A percentile compares a stretch with the other conserved stretches of the same genome.
These are phyloP conservation scores for Musa balbisiana DNA, from an alignment of 202 grass and related monocot species.

Conservation along the genomic window DNA sequence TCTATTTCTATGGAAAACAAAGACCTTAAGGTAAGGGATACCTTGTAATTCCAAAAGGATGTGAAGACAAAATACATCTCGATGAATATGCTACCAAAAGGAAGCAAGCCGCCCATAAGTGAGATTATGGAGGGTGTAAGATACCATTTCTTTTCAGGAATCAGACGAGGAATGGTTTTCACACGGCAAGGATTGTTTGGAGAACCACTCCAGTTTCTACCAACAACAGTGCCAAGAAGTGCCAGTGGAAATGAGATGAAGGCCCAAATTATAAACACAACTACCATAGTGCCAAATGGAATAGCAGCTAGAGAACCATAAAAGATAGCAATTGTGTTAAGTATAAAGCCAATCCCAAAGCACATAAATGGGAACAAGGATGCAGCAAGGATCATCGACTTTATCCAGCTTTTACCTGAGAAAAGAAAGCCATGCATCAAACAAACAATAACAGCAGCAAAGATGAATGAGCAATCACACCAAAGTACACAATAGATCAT, in stretches of 20 bases:
- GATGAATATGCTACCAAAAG: conserved; percentile 16
- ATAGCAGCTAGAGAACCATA: conserved; percentile 16
- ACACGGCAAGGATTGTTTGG: conserved; percentile 22
- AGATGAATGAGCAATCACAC: background rate
- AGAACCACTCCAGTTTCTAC: conserved; percentile 18
- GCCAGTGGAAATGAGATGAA: conserved; percentile 16
- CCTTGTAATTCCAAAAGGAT: conserved; percentile 22
- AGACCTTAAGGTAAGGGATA: background rate
- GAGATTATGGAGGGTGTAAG: conserved; percentile 11
- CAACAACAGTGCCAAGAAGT: conserved; percentile 23
- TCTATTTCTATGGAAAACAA: background rate
- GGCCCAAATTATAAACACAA: conserved; percentile 16
- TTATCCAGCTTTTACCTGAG: conserved; percentile 23
- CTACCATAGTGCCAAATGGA: conserved; percentile 19
- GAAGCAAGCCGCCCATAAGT: conserved; percentile 16
- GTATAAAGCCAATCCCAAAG: conserved; percentile 14
- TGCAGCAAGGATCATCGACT: conserved; percentile 16
- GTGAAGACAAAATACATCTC: conserved; percentile 22
- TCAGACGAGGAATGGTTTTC: conserved; percentile 17
- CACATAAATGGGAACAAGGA: conserved; percentile 20
- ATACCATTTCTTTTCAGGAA: conserved; percentile 20
- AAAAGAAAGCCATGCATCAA: background rate
- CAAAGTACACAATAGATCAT: background rate
- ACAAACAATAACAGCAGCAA: background rate
- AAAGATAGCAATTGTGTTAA: conserved; percentile 16